A percentile compares a stretch with the other conserved stretches of the same genome.
phyloP scores from a whole-genome alignment of 2,329 filamentous ascomycete genomes.

The Corynespora cassiicola region DNA sequence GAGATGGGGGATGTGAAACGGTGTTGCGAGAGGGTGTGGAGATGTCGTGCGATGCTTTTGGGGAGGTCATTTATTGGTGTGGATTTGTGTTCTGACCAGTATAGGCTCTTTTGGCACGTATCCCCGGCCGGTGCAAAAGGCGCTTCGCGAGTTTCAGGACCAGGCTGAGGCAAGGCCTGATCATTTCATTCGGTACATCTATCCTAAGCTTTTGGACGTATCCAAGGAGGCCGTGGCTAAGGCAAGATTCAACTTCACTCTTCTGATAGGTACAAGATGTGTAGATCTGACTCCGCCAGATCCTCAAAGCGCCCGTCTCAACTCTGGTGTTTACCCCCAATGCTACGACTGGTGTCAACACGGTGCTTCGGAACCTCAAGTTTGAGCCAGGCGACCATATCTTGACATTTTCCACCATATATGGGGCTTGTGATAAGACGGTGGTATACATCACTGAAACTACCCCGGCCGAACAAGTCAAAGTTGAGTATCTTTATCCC shows the following conservation, averaged over 20 bases:
- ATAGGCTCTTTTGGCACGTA: conserved; percentile 79
- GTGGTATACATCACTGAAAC: conserved; percentile 76
- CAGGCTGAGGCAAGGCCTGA: conserved; percentile 74
- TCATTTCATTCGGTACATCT: conserved; percentile 74
- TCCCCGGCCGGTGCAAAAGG: conserved; percentile 66
- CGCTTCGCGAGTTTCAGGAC: conserved; percentile 70
- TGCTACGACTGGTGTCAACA: conserved; percentile 80
- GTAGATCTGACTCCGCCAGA: conserved; percentile 48
- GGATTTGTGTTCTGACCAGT: neutral
- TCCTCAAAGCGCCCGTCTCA: conserved; percentile 70
- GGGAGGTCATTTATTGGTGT: conserved; percentile 1
- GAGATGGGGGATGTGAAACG: too few relatives aligned
- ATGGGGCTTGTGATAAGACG: conserved; percentile 77
- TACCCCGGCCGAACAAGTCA: conserved; percentile 55
- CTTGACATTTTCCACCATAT: conserved; percentile 79
- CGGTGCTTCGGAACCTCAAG: conserved; percentile 75
- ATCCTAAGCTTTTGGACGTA: conserved; percentile 67
- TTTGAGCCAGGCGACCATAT: conserved; percentile 78
- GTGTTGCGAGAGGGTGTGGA: too few relatives aligned
- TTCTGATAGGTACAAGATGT: neutral
- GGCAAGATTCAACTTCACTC: conserved; percentile 6
- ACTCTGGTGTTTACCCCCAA: conserved; percentile 81
- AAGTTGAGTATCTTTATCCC: conserved; percentile 72
- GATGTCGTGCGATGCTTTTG: too few relatives aligned
- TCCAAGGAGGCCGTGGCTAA: conserved; percentile 65